These are phyloP conservation scores for Elsinoe ampelina DNA, from an alignment of 2,329 filamentous ascomycete genomes.

Conservation along the genomic window DNA sequence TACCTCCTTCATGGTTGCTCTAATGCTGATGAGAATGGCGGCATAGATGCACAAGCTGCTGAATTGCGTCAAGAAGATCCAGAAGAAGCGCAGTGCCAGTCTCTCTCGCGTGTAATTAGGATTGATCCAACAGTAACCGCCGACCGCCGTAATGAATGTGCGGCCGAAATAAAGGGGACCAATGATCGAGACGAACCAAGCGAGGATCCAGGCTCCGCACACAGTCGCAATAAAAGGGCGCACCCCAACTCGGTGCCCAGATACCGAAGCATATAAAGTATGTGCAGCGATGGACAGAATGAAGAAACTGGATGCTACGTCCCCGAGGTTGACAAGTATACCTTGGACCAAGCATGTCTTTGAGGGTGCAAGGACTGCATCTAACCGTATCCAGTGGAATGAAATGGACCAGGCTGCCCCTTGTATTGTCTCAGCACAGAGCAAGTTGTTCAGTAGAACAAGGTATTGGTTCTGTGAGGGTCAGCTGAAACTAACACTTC, in stretches of 20 bases:
- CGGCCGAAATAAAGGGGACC: constrained; percentile 36
- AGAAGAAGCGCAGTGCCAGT: constrained; percentile 54
- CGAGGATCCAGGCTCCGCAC: constrained; percentile 46
- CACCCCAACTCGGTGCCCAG: constrained; percentile 43
- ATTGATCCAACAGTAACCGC: constrained; percentile 60
- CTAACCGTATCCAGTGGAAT: constrained; percentile 45
- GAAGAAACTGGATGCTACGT: constrained; percentile 50
- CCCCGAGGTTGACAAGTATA: constrained; percentile 56
- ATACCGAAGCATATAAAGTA: constrained; percentile 54
- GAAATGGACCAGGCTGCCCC: constrained; percentile 55
- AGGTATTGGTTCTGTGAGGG: constrained; percentile 51
- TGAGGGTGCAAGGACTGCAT: constrained; percentile 46
- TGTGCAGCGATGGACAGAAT: constrained; percentile 57
- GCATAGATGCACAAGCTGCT: constrained; percentile 43
- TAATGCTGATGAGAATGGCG: constrained; percentile 22
- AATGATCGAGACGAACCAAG: constrained; percentile 48
- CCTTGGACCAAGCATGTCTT: constrained; percentile 54
- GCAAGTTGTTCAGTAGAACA: constrained; percentile 58
- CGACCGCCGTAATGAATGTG: constrained; percentile 51
- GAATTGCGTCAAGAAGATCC: constrained; percentile 50
- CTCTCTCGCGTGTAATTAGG: constrained; percentile 44
- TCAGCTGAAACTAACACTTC: background rate
- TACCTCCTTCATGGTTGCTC: constrained; percentile 7
- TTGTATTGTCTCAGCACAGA: constrained; percentile 60
- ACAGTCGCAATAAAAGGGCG: constrained; percentile 43